A percentile compares a stretch with the other conserved stretches of the same genome.
These are phyloP conservation scores for Coemansia guatemalensis DNA, from an alignment of 192 early-diverging fungal genomes.

Conservation along the genomic window DNA sequence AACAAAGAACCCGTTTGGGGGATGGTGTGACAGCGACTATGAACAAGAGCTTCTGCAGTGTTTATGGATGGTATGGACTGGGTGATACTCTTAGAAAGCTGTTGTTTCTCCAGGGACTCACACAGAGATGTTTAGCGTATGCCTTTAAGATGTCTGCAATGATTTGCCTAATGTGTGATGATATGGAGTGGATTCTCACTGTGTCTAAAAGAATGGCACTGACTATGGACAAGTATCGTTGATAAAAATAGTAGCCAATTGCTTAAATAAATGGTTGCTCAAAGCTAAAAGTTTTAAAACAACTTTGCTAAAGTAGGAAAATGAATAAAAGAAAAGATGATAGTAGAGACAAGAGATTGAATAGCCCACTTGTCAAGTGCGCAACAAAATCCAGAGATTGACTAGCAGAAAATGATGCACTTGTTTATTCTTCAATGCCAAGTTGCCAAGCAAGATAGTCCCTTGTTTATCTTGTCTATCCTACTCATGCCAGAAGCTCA, in stretches of 20 bases:
- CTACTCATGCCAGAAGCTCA: no score
- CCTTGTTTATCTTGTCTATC: not conserved
- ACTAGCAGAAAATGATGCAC: not conserved
- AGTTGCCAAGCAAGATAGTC: not conserved
- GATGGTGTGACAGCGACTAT: not conserved
- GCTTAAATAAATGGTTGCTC: no score
- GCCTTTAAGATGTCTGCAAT: no score
- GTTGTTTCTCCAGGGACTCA: no score
- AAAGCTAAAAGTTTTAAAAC: not conserved
- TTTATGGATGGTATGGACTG: not conserved
- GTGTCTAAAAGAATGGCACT: not conserved
- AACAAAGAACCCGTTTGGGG: not conserved
- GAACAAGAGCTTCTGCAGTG: not conserved
- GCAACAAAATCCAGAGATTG: not conserved
- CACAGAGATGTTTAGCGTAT: no score
- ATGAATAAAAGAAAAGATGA: not conserved
- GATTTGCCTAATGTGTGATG: no score
- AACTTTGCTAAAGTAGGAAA: not conserved
- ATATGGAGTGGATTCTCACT: no score
- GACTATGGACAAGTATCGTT: no score
- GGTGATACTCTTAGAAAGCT: not conserved
- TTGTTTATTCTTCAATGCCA: not conserved
- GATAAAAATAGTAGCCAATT: no score
- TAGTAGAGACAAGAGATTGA: not conserved
- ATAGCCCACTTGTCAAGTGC: not conserved